phyloP scores from a whole-genome alignment of 164 flowering plant species.

The Litsea cubeba region DNA sequence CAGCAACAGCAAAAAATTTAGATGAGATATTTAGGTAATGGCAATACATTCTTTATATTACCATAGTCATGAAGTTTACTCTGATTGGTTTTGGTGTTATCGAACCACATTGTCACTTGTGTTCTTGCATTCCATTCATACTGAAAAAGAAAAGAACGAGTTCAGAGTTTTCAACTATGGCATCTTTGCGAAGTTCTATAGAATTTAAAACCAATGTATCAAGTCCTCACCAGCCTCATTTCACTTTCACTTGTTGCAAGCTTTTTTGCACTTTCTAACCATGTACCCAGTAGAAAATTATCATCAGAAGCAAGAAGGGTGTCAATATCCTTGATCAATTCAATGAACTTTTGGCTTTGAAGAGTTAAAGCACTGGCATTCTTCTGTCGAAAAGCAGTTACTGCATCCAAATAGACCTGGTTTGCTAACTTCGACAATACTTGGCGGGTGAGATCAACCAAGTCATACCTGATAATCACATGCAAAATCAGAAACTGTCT shows the following conservation, averaged over 20 bases:
- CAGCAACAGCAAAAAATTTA: neutral
- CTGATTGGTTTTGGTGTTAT: slow-evolving; percentile 55
- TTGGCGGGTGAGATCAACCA: slow-evolving; percentile 94
- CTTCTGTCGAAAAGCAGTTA: slow-evolving; percentile 51
- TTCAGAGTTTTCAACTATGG: neutral
- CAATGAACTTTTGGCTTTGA: slow-evolving; percentile 52
- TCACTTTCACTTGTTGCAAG: slow-evolving; percentile 55
- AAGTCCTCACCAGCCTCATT: slow-evolving; percentile 46
- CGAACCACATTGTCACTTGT: slow-evolving; percentile 74
- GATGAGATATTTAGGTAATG: neutral
- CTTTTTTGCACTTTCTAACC: slow-evolving; percentile 85
- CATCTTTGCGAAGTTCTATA: neutral
- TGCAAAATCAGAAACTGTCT: neutral
- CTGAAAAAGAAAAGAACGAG: slow-evolving; percentile 24
- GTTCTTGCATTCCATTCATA: slow-evolving; percentile 87
- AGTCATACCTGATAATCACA: slow-evolving; percentile 63
- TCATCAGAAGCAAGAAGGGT: slow-evolving; percentile 77
- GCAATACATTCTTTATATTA: slow-evolving; percentile 22
- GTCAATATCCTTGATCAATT: slow-evolving; percentile 78
- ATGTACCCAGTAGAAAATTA: slow-evolving; percentile 87
- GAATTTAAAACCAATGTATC: neutral
- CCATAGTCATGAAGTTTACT: slow-evolving; percentile 98
- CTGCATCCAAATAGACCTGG: slow-evolving; percentile 67
- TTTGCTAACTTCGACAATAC: slow-evolving; percentile 84
- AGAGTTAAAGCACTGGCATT: slow-evolving; percentile 39